Evolutionary conservation across 495 filamentous ascomycete species (phyloP).

Genomic region (Neurospora hispaniola): DNA sequence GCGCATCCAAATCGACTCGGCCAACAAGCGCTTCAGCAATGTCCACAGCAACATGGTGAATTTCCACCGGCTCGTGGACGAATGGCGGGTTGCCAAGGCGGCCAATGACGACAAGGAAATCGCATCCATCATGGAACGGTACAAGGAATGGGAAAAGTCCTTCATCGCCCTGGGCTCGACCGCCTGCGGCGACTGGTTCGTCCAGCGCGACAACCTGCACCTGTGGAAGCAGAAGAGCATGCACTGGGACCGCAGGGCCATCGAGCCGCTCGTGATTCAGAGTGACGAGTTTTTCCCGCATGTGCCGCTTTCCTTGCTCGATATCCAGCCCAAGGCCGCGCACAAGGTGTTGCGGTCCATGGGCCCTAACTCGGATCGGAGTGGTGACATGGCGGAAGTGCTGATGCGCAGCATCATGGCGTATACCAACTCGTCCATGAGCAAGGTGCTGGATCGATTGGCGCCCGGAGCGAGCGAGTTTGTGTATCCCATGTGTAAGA

Average conservation of each 20-base stretch:
- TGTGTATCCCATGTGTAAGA: constrained; percentile 29
- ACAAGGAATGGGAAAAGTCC: constrained; percentile 4
- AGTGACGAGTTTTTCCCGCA: constrained; percentile 49
- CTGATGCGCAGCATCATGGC: constrained; percentile 17
- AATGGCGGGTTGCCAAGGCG: neutral
- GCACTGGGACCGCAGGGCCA: constrained; percentile 50
- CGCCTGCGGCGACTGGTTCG: constrained; percentile 14
- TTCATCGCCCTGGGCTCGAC: constrained; percentile 5
- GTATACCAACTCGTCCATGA: constrained; percentile 10
- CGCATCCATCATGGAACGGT: neutral
- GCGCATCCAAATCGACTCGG: constrained; percentile 17
- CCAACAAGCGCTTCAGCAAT: constrained; percentile 6
- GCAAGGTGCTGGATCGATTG: constrained; percentile 17
- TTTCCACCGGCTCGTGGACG: constrained; percentile 1
- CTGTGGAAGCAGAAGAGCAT: constrained; percentile 33
- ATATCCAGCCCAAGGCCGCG: constrained; percentile 33
- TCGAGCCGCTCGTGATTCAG: constrained; percentile 40
- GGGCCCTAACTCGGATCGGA: constrained; percentile 21
- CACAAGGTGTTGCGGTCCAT: constrained; percentile 26
- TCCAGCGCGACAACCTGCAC: constrained; percentile 37
- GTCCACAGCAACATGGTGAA: constrained; percentile 19
- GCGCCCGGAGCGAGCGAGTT: constrained; percentile 32
- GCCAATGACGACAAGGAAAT: neutral
- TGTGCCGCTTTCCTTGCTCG: constrained; percentile 26
- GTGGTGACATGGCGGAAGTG: constrained; percentile 29